phyloP scores from a whole-genome alignment of 768 basidiomycete genomes.

The Terana coerulea region DNA sequence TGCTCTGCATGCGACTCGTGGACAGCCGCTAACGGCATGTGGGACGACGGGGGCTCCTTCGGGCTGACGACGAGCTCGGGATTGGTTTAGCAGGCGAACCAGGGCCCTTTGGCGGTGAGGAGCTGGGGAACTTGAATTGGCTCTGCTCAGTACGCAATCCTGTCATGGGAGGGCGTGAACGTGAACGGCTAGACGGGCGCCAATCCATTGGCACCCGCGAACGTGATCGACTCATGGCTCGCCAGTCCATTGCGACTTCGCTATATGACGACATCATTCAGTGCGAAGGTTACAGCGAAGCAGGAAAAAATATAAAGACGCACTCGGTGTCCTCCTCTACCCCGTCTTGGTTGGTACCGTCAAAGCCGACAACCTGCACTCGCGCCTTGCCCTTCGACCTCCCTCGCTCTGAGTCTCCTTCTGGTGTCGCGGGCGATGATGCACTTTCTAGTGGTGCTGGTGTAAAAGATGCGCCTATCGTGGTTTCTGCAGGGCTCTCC shows the following conservation, averaged over 20 bases:
- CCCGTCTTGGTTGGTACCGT: slow-evolving; percentile 68
- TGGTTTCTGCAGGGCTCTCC: slow-evolving; percentile 11
- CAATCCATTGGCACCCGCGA: slow-evolving; percentile 92
- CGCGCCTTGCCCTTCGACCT: slow-evolving; percentile 74
- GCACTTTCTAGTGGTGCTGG: slow-evolving; percentile 1
- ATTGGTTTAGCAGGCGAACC: slow-evolving; percentile 26
- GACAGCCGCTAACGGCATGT: slow-evolving; percentile 22
- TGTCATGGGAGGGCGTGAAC: slow-evolving; percentile 67
- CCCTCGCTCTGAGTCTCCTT: slow-evolving; percentile 46
- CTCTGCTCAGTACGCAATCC: slow-evolving; percentile 23
- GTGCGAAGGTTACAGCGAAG: slow-evolving; percentile 19
- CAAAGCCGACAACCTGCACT: slow-evolving; percentile 79
- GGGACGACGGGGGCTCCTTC: slow-evolving; percentile 25
- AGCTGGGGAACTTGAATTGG: slow-evolving; percentile 27
- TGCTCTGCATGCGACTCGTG: slow-evolving; percentile 24
- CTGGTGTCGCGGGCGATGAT: background rate
- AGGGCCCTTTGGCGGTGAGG: slow-evolving; percentile 22
- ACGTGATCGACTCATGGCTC: slow-evolving; percentile 85
- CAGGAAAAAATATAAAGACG: slow-evolving; percentile 32
- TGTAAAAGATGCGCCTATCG: background rate
- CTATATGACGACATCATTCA: slow-evolving; percentile 21
- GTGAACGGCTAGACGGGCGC: slow-evolving; percentile 74
- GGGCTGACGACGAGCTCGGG: slow-evolving; percentile 17
- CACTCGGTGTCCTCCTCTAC: slow-evolving; percentile 68
- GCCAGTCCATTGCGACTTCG: slow-evolving; percentile 83